Base-by-base conservation (phyloP, 2,329 filamentous ascomycete species). In the Colletotrichum destructivum region DNA sequence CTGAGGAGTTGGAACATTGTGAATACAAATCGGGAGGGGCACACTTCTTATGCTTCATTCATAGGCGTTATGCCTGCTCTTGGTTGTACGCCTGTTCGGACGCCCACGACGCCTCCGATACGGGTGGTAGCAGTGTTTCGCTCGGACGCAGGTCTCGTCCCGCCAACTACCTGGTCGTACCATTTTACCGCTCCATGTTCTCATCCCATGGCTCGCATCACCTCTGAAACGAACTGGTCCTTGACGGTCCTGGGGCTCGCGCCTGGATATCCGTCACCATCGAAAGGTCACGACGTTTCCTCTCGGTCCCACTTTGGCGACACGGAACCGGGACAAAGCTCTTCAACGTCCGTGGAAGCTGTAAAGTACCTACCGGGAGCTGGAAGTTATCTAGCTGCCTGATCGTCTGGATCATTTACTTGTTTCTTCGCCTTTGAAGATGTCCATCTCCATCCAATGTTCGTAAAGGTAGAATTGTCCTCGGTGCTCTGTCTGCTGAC, bases 401-500 rank as follows among this genome's bases (percentile, higher is more conserved):
- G 35, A 9, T 38, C 9, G 35, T 38, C 9, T 38, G 35, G 9
- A 8, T 38, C 35, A 42, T 49, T 51, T 21, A 9, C n/a, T 55
- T 51, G 21, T 68, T 7, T 23, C 38, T n/a, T 44, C 49, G 64
- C 31, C 21, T 40, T 16, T 16, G 4, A n/a, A 62, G 35, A 38
- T 9, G 2, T 2, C 35, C 9, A 18, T 51, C 23, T 51, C 16
- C 35, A 44, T 44, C 52, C 40, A 42, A 69, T n/a, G 54, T 65
- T 69, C 51, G 21, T 59, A 51, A 54, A 63, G 69, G 40, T 46
- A 46, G 46, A 68, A 68, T 26, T 51, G n/a, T 54, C 15, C n/a
- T 56, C 12, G 31, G 5, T 56, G 18, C 35, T 38, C 38, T 16
- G 26, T 23, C 46, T 69, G 12, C 38, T 57, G 55, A 35, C 44